Conservation (phyloP, 306 rosid genomes). For the Benincasa hispida region DNA sequence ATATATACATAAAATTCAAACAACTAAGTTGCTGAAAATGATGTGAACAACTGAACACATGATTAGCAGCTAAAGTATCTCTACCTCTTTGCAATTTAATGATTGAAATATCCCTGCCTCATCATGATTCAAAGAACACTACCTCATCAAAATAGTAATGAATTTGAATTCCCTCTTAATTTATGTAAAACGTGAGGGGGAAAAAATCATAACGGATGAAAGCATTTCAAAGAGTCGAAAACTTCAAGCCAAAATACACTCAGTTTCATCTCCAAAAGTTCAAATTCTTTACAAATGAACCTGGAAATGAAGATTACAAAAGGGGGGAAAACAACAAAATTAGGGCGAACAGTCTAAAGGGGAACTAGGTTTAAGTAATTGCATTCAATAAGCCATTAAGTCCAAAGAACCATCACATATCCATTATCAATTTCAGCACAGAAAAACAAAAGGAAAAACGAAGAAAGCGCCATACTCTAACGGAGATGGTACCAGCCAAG, state of each 20-base stretch:
- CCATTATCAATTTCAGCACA: not conserved
- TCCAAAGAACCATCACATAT: not conserved
- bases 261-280: not conserved
- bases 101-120: too few relatives aligned
- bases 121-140: too few relatives aligned
- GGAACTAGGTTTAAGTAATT: not conserved
- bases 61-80: not conserved
- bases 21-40: not conserved
- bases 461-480: constrained; percentile 39
- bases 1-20: not conserved
- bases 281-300: not conserved
- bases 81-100: not conserved
- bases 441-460: not conserved
- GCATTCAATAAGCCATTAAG: not conserved
- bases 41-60: too few relatives aligned
- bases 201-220: not conserved
- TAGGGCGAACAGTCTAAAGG: not conserved
- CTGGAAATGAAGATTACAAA: not conserved
- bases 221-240: not conserved
- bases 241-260: not conserved
- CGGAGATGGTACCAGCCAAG: constrained; percentile 79
- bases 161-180: not conserved
- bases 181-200: not conserved
- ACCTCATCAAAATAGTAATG: too few relatives aligned
- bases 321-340: not conserved